Conservation (phyloP, 495 filamentous ascomycete genomes). For the Aspergillus panamensis region DNA sequence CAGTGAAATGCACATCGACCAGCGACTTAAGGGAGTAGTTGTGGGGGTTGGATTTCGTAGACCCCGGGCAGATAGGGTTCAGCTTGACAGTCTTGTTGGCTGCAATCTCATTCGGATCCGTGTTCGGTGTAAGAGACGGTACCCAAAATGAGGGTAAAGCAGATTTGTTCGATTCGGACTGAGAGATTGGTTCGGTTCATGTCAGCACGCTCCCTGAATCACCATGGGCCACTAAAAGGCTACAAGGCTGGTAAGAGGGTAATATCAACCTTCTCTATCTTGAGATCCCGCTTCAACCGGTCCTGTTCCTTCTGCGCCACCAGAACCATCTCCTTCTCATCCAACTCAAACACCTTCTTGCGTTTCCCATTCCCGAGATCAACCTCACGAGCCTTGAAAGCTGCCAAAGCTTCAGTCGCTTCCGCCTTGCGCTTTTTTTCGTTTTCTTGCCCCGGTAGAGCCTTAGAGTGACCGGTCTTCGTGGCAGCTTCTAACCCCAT, state of each 20-base stretch:
- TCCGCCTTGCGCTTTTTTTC: slow-evolving; percentile 31
- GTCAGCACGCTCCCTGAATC: not conserved
- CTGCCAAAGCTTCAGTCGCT: slow-evolving; percentile 25
- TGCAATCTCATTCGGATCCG: slow-evolving; percentile 46
- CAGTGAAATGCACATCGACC: slow-evolving; percentile 74
- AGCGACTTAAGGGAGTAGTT: slow-evolving; percentile 78
- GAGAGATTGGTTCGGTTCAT: not conserved
- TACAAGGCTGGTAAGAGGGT: not conserved
- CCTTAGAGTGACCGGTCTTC: slow-evolving; percentile 7
- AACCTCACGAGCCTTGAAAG: slow-evolving; percentile 59
- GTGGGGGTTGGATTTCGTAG: slow-evolving; percentile 65
- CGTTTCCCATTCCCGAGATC: slow-evolving; percentile 49
- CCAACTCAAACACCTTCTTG: slow-evolving; percentile 66
- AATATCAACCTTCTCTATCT: slow-evolving; percentile 65
- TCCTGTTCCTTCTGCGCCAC: slow-evolving; percentile 67
- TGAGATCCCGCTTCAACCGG: slow-evolving; percentile 63
- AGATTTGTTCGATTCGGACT: slow-evolving; percentile 56
- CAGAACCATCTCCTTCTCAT: slow-evolving; percentile 72
- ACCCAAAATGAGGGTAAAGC: slow-evolving; percentile 94
- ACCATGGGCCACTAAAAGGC: not conserved
- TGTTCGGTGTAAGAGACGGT: slow-evolving; percentile 72
- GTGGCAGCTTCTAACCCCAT: slow-evolving; percentile 39
- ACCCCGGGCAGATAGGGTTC: slow-evolving; percentile 76
- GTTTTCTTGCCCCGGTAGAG: slow-evolving; percentile 12
- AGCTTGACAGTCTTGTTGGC: slow-evolving; percentile 62